A percentile compares a stretch with the other conserved stretches of the same genome.
Evolutionary conservation across 2,329 filamentous ascomycete species (phyloP).

Genomic region (Colletotrichum tropicicola): DNA sequence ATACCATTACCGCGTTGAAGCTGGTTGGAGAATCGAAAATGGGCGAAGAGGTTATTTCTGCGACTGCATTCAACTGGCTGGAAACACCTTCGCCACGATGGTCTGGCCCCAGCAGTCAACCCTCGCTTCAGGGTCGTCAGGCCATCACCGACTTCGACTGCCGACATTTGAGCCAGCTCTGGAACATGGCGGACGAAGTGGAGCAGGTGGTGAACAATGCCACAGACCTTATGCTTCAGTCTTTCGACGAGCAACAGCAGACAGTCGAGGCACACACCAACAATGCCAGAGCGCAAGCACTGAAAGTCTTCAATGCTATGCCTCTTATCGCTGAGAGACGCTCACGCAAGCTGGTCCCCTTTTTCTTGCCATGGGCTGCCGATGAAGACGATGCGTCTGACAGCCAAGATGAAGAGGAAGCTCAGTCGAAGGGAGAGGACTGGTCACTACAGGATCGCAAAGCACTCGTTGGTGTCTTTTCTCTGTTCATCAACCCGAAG

Average conservation of each 20-base stretch:
- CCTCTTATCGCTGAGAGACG: constrained; percentile 85
- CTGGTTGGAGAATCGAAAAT: constrained; percentile 74
- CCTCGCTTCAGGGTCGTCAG: constrained; percentile 42
- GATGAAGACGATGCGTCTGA: constrained; percentile 53
- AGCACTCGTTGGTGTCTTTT: constrained; percentile 81
- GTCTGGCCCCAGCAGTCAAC: constrained; percentile 50
- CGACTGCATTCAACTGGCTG: constrained; percentile 83
- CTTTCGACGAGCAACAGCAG: constrained; percentile 72
- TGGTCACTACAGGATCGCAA: constrained; percentile 88
- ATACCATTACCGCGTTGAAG: constrained; percentile 79
- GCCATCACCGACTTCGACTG: constrained; percentile 83
- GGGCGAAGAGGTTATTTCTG: constrained; percentile 78
- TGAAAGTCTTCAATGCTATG: constrained; percentile 78
- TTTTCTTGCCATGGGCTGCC: constrained; percentile 83
- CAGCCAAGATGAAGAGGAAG: constrained; percentile 52
- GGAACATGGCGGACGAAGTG: constrained; percentile 58
- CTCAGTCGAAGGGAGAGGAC: constrained; percentile 48
- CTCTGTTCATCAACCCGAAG: constrained; percentile 85
- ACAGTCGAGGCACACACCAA: constrained; percentile 58
- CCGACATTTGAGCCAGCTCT: constrained; percentile 73
- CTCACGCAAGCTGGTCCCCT: constrained; percentile 84
- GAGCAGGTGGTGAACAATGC: constrained; percentile 62
- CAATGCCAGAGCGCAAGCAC: constrained; percentile 77
- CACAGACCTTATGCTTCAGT: constrained; percentile 65
- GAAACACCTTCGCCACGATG: constrained; percentile 64